phyloP scores from a whole-genome alignment of 106 monocot genomes.

The Iris macrosiphon region DNA sequence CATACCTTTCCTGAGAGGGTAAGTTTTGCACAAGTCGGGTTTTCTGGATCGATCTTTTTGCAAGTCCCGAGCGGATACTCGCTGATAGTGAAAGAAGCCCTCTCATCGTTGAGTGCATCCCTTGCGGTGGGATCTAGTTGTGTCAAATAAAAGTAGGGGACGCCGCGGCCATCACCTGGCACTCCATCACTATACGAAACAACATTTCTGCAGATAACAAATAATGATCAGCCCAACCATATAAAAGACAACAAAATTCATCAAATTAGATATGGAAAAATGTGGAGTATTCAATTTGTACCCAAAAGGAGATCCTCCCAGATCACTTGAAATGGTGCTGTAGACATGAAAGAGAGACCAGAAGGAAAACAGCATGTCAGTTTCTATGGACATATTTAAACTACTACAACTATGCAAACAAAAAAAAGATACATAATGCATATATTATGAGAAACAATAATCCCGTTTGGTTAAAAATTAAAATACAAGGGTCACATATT shows the following conservation, averaged over 20 bases:
- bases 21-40: conserved; percentile 86
- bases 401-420: background rate
- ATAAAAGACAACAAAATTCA: conserved; percentile 1
- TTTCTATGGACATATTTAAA: background rate
- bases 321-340: conserved; percentile 82
- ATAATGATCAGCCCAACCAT: background rate
- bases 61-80: conserved; percentile 83
- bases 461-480: too few relatives aligned
- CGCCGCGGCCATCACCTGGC: conserved; percentile 45
- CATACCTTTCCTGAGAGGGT: conserved; percentile 79
- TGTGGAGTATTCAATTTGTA: too few relatives aligned
- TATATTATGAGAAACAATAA: too few relatives aligned
- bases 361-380: background rate
- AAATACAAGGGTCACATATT: too few relatives aligned
- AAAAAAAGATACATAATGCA: background rate
- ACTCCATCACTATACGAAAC: conserved; percentile 96
- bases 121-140: conserved; percentile 73
- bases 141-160: conserved; percentile 86
- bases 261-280: too few relatives aligned
- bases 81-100: conserved; percentile 70
- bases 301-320: conserved; percentile 83
- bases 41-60: conserved; percentile 69
- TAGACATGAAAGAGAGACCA: background rate
- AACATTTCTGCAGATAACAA: conserved; percentile 56
- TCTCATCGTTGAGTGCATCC: conserved; percentile 58